These are phyloP conservation scores for Claviceps quebecensis DNA, from an alignment of 2,329 filamentous ascomycete species.

Conservation along the genomic window DNA sequence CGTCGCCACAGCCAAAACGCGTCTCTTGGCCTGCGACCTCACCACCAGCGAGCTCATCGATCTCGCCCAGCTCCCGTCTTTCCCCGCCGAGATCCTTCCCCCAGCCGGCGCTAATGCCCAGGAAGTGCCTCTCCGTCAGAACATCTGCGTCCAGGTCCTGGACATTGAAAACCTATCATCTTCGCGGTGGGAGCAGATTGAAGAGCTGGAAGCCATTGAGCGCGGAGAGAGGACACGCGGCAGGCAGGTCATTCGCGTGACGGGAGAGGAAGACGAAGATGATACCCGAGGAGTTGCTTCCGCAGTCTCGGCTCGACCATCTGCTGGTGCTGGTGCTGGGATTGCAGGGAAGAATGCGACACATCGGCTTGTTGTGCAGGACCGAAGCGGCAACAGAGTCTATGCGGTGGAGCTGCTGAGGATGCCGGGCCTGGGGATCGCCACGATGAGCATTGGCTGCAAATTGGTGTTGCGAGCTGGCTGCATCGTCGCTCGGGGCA, in stretches of 20 bases:
- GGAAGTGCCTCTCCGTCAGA: constrained; percentile 41
- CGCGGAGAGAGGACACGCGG: constrained; percentile 63
- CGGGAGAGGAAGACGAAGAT: constrained; percentile 27
- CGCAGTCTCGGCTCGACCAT: neutral
- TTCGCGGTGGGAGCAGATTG: constrained; percentile 76
- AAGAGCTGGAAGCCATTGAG: constrained; percentile 60
- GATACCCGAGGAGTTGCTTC: neutral
- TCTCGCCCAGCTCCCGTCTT: constrained; percentile 20
- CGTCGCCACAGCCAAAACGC: constrained; percentile 66
- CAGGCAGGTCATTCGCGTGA: constrained; percentile 65
- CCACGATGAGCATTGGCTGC: constrained; percentile 57
- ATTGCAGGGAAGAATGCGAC: constrained; percentile 35
- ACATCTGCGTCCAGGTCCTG: constrained; percentile 67
- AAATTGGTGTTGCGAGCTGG: constrained; percentile 63
- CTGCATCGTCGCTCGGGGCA: constrained; percentile 56
- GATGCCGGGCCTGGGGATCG: constrained; percentile 51
- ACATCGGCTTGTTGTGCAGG: constrained; percentile 73
- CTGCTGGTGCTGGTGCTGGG: neutral
- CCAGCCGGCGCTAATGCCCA: constrained; percentile 33
- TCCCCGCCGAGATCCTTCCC: constrained; percentile 38
- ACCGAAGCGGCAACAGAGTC: constrained; percentile 53
- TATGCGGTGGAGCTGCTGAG: constrained; percentile 59
- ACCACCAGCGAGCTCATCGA: constrained; percentile 36
- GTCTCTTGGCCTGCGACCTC: constrained; percentile 67
- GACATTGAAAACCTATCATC: constrained; percentile 73